Conservation (phyloP, 306 rosid species). For the Casuarina cunninghamiana region DNA sequence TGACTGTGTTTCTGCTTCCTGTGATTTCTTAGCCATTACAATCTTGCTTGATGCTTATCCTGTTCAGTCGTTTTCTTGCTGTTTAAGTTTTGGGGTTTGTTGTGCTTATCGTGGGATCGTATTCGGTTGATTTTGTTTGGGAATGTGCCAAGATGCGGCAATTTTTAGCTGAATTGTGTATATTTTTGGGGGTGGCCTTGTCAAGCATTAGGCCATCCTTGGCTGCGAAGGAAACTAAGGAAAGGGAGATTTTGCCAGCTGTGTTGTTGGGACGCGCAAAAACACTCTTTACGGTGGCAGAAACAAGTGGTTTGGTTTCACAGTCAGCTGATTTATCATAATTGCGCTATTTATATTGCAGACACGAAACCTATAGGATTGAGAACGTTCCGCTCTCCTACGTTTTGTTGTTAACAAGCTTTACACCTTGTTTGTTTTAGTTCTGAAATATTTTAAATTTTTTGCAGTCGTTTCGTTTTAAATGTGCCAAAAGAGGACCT, state of each 20-base stretch:
- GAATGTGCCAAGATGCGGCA: neutral
- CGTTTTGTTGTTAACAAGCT: slow-evolving; percentile 1
- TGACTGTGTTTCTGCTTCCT: too few species aligned
- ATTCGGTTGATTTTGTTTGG: neutral
- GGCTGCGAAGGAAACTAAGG: neutral
- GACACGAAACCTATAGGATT: neutral
- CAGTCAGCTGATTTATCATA: neutral
- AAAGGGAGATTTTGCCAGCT: neutral
- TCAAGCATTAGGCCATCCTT: neutral
- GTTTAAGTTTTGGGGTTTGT: neutral
- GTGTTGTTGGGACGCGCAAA: neutral
- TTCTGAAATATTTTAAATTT: slow-evolving; percentile 8
- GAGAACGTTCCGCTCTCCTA: neutral
- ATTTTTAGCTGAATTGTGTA: neutral
- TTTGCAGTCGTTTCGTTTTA: slow-evolving; percentile 91
- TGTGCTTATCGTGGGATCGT: neutral
- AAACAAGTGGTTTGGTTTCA: neutral
- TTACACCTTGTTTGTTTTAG: neutral
- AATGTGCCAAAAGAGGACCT: slow-evolving; percentile 97
- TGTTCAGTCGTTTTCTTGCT: neutral
- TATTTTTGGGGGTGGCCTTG: neutral
- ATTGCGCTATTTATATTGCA: neutral
- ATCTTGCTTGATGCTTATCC: neutral
- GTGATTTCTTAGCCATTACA: too few species aligned
- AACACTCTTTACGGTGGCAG: neutral